These are phyloP conservation scores for Schwanniomyces polymorphus DNA, from an alignment of 805 yeast species.

Conservation along the genomic window DNA sequence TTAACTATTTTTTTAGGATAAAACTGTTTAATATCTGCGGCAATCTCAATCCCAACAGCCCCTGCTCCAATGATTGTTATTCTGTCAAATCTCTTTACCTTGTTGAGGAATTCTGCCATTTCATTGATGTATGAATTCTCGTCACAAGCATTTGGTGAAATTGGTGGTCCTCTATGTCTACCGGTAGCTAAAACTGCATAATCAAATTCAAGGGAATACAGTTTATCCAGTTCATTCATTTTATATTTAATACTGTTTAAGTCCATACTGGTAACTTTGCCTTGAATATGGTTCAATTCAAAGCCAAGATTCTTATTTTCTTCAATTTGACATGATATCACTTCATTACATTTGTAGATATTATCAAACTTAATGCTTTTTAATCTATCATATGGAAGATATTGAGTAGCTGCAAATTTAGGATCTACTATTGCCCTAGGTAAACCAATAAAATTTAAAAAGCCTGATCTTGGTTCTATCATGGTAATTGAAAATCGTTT, in stretches of 20 bases:
- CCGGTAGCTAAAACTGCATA: conserved; percentile 51
- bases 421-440: conserved; percentile 38
- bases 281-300: conserved; percentile 32
- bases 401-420: conserved; percentile 40
- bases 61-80: conserved; percentile 48
- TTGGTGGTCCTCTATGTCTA: conserved; percentile 53
- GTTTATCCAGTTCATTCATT: conserved; percentile 10
- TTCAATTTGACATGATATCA: too few species aligned
- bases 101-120: conserved; percentile 33
- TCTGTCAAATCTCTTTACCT: conserved; percentile 30
- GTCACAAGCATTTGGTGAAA: conserved; percentile 47
- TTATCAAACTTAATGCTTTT: conserved; percentile 28
- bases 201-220: conserved; percentile 36
- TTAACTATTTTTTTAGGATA: conserved; percentile 32
- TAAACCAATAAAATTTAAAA: conserved; percentile 40
- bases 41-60: conserved; percentile 44
- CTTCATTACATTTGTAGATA: too few species aligned
- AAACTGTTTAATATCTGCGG: conserved; percentile 39
- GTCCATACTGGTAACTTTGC: conserved; percentile 26
- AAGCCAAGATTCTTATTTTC: conserved; percentile 7
- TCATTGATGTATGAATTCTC: conserved; percentile 38
- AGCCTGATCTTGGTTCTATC: conserved; percentile 41
- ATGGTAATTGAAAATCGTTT: conserved; percentile 28
- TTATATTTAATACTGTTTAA: conserved; percentile 25
- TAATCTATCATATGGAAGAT: conserved; percentile 27